Conservation (phyloP, 2,329 filamentous ascomycete genomes). For the Laburnicola sp. region DNA sequence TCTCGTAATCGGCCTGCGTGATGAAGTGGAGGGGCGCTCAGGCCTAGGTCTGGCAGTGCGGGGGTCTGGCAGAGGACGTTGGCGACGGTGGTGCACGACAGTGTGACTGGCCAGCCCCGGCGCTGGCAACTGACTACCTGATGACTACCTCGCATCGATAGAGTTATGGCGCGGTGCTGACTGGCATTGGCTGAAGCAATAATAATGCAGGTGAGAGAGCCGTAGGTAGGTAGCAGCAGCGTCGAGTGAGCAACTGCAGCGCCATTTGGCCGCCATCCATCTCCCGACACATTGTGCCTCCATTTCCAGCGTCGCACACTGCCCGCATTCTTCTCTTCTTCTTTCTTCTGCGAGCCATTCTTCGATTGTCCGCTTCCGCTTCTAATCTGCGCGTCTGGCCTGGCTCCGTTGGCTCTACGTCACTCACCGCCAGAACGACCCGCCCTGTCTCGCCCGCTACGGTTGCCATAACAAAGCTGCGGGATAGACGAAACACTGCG, state of each 20-base stretch:
- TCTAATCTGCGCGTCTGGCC: neutral
- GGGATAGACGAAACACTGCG: neutral
- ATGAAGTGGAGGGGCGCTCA: slow-evolving; percentile 27
- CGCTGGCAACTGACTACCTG: slow-evolving; percentile 5
- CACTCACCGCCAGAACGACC: slow-evolving; percentile 10
- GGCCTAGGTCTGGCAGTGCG: slow-evolving; percentile 7
- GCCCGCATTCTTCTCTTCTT: neutral
- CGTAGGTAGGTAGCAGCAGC: neutral
- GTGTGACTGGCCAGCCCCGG: slow-evolving; percentile 1
- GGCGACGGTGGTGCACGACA: slow-evolving; percentile 7
- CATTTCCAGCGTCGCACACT: neutral
- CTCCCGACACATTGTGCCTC: neutral
- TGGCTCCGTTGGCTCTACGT: slow-evolving; percentile 7
- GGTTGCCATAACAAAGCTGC: slow-evolving; percentile 9
- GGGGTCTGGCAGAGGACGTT: neutral
- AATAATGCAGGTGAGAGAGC: neutral
- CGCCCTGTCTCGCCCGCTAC: slow-evolving; percentile 4
- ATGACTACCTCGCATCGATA: neutral
- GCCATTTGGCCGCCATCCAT: neutral
- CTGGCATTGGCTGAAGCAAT: slow-evolving; percentile 2
- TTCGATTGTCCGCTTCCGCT: too few relatives aligned
- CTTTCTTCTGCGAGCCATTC: neutral
- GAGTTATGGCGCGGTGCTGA: neutral
- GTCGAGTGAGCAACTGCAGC: neutral
- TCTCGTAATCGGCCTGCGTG: slow-evolving; percentile 27